Base-by-base conservation (phyloP, 441 rosid species). In the Pelargonium cotyledonis region DNA sequence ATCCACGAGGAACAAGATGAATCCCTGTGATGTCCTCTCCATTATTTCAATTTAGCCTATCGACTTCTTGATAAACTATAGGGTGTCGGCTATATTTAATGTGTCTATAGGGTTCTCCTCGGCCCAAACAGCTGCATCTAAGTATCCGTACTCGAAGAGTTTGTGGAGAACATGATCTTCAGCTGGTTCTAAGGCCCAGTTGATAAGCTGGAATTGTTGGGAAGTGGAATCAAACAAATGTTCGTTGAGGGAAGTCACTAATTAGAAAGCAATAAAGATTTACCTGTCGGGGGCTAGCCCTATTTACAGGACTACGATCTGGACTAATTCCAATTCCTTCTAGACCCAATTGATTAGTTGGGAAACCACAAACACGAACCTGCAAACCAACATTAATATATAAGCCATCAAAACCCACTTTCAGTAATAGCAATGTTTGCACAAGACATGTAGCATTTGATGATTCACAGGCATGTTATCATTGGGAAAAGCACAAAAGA, bases 111-210 rank as follows among this genome's bases (percentile, higher is more conserved):
- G 96, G 81, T 91, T 94, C 58, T 76, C 63, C 72, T 77, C 78
- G 9, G 91, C 89, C 97, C 97, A 94, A 11, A 75, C 86, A 0
- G 86, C 89, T 16, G 96, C 97, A 75, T 94, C 96, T 11, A 71
- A 70, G 69, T 88, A 90, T 63, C 99, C 99, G 0, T 82, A 72
- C 81, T 89, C 90, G 69, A 89, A 94, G 65, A 94, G 88, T 65
- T 72, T 69, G 68, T 89, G 96, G 38, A 94, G 88, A 44, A 91
- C 68, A 6, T 72, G 77, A 76, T 91, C 97, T 70, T 72, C 87
- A 63, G 97, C 97, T 63, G 97, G 99, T 84, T 89, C 96, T 65
- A 94, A 75, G 38, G 99, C 96, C 99, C 96, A 94, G 57, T 65
- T 65, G 51, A 65, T 38, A 65, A 65, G 85, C 97, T 91, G 80